phyloP scores from a whole-genome alignment of 768 basidiomycete genomes.

The Lentinula boryana region DNA sequence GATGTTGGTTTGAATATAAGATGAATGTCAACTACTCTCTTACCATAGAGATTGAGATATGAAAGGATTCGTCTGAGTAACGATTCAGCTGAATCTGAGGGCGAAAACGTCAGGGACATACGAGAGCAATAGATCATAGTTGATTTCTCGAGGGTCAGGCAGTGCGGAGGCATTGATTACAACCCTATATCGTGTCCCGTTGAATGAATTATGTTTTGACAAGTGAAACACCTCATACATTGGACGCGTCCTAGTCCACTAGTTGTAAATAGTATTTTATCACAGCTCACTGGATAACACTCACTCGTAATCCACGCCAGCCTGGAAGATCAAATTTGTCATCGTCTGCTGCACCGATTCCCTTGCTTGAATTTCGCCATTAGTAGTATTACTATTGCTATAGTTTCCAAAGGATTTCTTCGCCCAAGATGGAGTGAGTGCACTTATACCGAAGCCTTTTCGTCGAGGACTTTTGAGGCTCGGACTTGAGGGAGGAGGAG shows the following conservation, averaged over 20 bases:
- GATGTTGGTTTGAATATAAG: neutral
- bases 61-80: conserved; percentile 60
- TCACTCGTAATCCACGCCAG: conserved; percentile 87
- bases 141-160: conserved; percentile 71
- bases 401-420: conserved; percentile 27
- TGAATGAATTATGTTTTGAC: neutral
- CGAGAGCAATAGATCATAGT: conserved; percentile 73
- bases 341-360: conserved; percentile 61
- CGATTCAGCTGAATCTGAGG: conserved; percentile 3
- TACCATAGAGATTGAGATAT: conserved; percentile 79
- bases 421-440: conserved; percentile 46
- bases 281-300: conserved; percentile 20
- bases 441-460: conserved; percentile 20
- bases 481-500: neutral
- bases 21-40: conserved; percentile 11
- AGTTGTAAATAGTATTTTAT: conserved; percentile 6
- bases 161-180: conserved; percentile 78
- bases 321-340: conserved; percentile 74
- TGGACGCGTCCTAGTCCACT: conserved; percentile 61
- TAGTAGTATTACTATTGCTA: conserved; percentile 12
- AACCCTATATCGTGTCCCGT: conserved; percentile 47
- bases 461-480: conserved; percentile 15
- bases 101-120: conserved; percentile 30
- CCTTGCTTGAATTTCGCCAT: conserved; percentile 19
- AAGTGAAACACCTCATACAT: conserved; percentile 50